Percentiles rank a stretch among this genome's conserved stretches.
phyloP scores from a whole-genome alignment of 495 filamentous ascomycete genomes.

The Cudoniella acicularis region DNA sequence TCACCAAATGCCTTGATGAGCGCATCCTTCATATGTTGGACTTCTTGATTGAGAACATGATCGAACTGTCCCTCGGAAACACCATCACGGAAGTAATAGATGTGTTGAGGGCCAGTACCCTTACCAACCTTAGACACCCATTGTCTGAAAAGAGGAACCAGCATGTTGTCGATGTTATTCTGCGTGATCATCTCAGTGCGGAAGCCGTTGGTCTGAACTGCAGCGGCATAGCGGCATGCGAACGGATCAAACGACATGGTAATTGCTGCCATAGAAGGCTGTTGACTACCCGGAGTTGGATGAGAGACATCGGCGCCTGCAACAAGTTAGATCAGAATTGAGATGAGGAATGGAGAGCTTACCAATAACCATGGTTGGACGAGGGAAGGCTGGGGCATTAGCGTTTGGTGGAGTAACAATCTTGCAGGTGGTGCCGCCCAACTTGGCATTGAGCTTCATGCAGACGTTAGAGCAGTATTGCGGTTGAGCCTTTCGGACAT shows the following conservation, averaged over 20 bases:
- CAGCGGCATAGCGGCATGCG: slow-evolving; percentile 68
- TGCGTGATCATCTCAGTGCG: slow-evolving; percentile 70
- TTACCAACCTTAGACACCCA: slow-evolving; percentile 58
- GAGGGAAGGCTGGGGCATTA: slow-evolving; percentile 5
- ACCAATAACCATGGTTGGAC: slow-evolving; percentile 24
- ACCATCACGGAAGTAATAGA: slow-evolving; percentile 95
- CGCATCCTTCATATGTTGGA: slow-evolving; percentile 60
- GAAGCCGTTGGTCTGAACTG: slow-evolving; percentile 72
- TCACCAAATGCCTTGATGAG: slow-evolving; percentile 37
- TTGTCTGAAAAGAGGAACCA: slow-evolving; percentile 55
- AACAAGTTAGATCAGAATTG: slow-evolving; percentile 19
- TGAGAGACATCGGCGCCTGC: slow-evolving; percentile 92
- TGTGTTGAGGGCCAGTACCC: slow-evolving; percentile 51
- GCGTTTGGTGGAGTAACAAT: not conserved
- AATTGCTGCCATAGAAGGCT: slow-evolving; percentile 82
- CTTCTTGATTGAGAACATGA: slow-evolving; percentile 71
- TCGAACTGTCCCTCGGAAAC: slow-evolving; percentile 82
- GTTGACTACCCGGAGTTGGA: slow-evolving; percentile 55
- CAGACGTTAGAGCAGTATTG: slow-evolving; percentile 87
- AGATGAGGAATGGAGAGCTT: not conserved
- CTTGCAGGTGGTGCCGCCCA: slow-evolving; percentile 69
- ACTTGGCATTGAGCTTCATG: slow-evolving; percentile 95
- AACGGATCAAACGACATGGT: slow-evolving; percentile 72
- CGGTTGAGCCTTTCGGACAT: slow-evolving; percentile 55
- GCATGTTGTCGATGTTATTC: slow-evolving; percentile 57